These are phyloP conservation scores for Venturia aucupariae DNA, from an alignment of 2,329 filamentous ascomycete species.

Conservation along the genomic window DNA sequence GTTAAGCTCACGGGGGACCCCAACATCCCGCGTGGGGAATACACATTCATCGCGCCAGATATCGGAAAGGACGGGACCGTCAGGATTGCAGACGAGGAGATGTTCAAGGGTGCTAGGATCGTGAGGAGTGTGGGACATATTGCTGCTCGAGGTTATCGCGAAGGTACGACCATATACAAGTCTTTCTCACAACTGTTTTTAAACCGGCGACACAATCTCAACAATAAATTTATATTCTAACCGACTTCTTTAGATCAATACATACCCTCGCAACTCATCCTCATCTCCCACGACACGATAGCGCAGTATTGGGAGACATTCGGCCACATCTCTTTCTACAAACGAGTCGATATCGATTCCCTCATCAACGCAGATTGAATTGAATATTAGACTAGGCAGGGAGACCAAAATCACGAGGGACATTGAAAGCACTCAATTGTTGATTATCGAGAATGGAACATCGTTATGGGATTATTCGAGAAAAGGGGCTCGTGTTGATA, in stretches of 20 bases:
- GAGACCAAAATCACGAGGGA: too few species aligned
- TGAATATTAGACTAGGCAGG: neutral
- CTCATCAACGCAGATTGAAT: slow-evolving; percentile 6
- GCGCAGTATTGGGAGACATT: slow-evolving; percentile 71
- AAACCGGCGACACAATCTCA: too few species aligned
- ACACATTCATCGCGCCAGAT: slow-evolving; percentile 71
- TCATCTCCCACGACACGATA: slow-evolving; percentile 66
- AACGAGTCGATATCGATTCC: slow-evolving; percentile 36
- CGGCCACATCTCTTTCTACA: slow-evolving; percentile 40
- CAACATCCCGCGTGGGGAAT: slow-evolving; percentile 79
- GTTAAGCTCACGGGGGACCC: slow-evolving; percentile 67
- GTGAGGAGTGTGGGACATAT: slow-evolving; percentile 71
- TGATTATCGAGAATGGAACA: too few species aligned
- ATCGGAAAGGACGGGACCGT: slow-evolving; percentile 59
- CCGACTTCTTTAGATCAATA: slow-evolving; percentile 51
- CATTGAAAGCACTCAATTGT: too few species aligned
- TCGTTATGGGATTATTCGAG: too few species aligned
- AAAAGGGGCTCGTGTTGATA: too few species aligned
- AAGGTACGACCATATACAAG: too few species aligned
- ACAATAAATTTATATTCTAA: too few species aligned
- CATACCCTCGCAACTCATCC: slow-evolving; percentile 65
- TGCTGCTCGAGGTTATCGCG: slow-evolving; percentile 59
- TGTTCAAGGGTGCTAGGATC: slow-evolving; percentile 65
- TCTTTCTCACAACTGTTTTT: too few species aligned
- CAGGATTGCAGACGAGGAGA: slow-evolving; percentile 52